Conservation (phyloP, 768 basidiomycete species). For the Psilocybe tampanensis region DNA sequence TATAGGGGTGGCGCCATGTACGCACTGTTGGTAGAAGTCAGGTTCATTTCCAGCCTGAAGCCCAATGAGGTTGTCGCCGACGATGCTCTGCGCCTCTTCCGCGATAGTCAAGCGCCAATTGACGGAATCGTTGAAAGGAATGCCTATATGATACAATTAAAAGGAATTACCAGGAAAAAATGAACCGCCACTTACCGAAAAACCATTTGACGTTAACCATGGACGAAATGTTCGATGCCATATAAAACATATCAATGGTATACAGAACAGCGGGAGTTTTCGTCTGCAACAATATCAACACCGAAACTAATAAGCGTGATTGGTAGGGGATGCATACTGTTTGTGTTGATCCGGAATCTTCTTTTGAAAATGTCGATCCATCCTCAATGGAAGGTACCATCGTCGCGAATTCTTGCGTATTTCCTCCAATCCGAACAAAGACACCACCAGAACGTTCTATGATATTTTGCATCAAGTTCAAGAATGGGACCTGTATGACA, state of each 20-base stretch:
- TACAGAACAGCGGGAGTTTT: conserved; percentile 71
- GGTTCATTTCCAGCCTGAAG: conserved; percentile 80
- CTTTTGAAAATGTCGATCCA: conserved; percentile 31
- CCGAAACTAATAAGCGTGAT: background rate
- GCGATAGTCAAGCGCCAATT: conserved; percentile 57
- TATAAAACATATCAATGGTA: conserved; percentile 66
- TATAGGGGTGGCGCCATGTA: conserved; percentile 6
- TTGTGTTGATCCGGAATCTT: conserved; percentile 21
- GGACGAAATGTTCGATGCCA: conserved; percentile 60
- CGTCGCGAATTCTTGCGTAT: conserved; percentile 71
- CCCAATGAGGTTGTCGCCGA: conserved; percentile 66
- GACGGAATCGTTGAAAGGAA: conserved; percentile 68
- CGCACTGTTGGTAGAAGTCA: conserved; percentile 63
- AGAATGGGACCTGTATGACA: conserved; percentile 58
- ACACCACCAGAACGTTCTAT: conserved; percentile 62
- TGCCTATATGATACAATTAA: conserved; percentile 23
- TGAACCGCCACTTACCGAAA: conserved; percentile 36
- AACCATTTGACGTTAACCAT: conserved; percentile 68
- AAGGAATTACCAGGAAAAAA: background rate
- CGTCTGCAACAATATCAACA: conserved; percentile 36
- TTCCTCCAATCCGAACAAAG: conserved; percentile 72
- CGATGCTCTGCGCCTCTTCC: conserved; percentile 57
- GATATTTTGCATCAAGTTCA: conserved; percentile 76
- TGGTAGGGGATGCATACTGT: conserved; percentile 17
- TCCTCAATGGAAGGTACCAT: conserved; percentile 52